Evolutionary conservation across 805 yeast genomes (phyloP).

Genomic region (Nakazawaea anatomiae): DNA sequence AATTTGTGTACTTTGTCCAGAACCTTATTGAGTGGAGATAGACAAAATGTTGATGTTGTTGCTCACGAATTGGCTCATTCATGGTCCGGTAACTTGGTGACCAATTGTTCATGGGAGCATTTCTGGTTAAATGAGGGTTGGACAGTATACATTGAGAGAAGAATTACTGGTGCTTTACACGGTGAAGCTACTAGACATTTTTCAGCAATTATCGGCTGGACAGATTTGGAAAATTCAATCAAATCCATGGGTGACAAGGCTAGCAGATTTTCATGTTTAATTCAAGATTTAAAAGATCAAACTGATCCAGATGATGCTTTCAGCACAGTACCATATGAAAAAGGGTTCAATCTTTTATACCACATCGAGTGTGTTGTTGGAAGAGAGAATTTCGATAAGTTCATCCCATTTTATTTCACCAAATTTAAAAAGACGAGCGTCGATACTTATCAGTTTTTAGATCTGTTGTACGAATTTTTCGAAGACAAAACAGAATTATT

Average conservation of each 20-base stretch:
- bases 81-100: slow-evolving; percentile 89
- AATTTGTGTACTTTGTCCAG: slow-evolving; percentile 90
- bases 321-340: slow-evolving; percentile 85
- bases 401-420: slow-evolving; percentile 70
- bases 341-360: slow-evolving; percentile 77
- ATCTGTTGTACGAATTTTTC: slow-evolving; percentile 61
- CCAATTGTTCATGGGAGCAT: slow-evolving; percentile 89
- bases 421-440: slow-evolving; percentile 65
- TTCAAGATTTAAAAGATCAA: slow-evolving; percentile 63
- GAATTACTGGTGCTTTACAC: slow-evolving; percentile 72
- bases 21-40: slow-evolving; percentile 77
- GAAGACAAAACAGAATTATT: slow-evolving; percentile 39
- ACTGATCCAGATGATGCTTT: slow-evolving; percentile 88
- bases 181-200: slow-evolving; percentile 78
- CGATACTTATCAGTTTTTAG: slow-evolving; percentile 78
- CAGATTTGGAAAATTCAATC: slow-evolving; percentile 63
- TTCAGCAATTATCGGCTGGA: slow-evolving; percentile 85
- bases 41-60: slow-evolving; percentile 81
- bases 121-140: slow-evolving; percentile 96
- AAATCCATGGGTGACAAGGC: slow-evolving; percentile 54
- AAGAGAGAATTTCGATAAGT: slow-evolving; percentile 68
- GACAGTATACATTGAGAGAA: slow-evolving; percentile 88
- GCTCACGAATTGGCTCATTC: slow-evolving; percentile 93
- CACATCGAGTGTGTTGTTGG: slow-evolving; percentile 67
- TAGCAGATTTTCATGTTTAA: slow-evolving; percentile 51